A percentile compares a stretch with the other conserved stretches of the same genome.
phyloP scores from a whole-genome alignment of 768 basidiomycete genomes.

The Calocybe cyanea region DNA sequence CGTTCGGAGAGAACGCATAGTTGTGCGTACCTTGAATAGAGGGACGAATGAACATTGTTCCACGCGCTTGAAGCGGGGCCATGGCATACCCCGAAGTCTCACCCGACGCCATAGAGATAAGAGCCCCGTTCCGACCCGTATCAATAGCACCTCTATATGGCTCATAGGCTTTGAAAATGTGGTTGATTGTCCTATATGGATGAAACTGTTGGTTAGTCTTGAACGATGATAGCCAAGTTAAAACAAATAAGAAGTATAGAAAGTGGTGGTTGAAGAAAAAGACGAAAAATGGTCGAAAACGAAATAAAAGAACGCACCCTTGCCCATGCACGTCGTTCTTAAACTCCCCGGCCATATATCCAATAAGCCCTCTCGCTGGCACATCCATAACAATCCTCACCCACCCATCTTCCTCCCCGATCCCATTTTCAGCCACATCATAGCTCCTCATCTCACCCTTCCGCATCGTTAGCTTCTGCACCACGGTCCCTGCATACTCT shows the following conservation, averaged over 20 bases:
- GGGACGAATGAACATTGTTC: constrained; percentile 42
- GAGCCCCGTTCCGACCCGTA: constrained; percentile 43
- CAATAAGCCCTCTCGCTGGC: constrained; percentile 45
- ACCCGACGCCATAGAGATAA: constrained; percentile 44
- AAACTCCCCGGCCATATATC: constrained; percentile 51
- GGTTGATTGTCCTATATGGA: constrained; percentile 49
- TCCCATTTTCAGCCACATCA: constrained; percentile 42
- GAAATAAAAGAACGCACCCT: constrained; percentile 26
- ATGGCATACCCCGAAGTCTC: constrained; percentile 46
- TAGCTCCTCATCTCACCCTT: constrained; percentile 47
- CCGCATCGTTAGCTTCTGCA: constrained; percentile 49
- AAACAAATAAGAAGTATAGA: too few species aligned
- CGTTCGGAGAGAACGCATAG: too few species aligned
- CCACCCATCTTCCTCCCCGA: constrained; percentile 48
- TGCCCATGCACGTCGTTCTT: constrained; percentile 49
- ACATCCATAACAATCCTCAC: constrained; percentile 45
- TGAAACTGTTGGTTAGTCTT: neutral
- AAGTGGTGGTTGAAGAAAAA: too few species aligned
- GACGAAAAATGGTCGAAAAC: neutral
- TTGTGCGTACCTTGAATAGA: constrained; percentile 35
- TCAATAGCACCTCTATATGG: constrained; percentile 40
- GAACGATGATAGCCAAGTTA: too few species aligned
- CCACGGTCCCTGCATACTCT: constrained; percentile 42
- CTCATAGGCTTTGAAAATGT: constrained; percentile 49
- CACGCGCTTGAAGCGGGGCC: constrained; percentile 45